These are phyloP conservation scores for Reticulomyxa filosa DNA, from an alignment of 78 protist genomes.

Conservation along the genomic window DNA sequence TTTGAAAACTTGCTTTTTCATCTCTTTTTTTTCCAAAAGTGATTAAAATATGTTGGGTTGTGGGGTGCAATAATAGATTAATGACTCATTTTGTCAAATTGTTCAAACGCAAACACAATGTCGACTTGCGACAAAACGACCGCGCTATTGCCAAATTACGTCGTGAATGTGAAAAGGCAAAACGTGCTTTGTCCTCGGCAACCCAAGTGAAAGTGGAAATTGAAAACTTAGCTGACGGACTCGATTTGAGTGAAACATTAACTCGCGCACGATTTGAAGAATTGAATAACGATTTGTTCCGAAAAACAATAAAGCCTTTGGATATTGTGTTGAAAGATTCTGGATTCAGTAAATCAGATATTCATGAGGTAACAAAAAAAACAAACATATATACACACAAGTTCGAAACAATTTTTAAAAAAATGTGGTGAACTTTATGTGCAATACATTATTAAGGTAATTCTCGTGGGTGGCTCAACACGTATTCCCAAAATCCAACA, in stretches of 20 bases:
- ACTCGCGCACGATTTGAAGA: slow-evolving; percentile 98
- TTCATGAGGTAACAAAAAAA: slow-evolving; percentile 78
- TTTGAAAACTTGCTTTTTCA: neutral
- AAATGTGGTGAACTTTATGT: no score
- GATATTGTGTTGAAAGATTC: slow-evolving; percentile 69
- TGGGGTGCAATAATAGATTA: slow-evolving; percentile 27
- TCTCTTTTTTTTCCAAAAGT: neutral
- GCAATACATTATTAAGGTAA: slow-evolving; percentile 23
- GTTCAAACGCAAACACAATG: slow-evolving; percentile 44
- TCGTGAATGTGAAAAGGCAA: slow-evolving; percentile 81
- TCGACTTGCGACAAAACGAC: slow-evolving; percentile 50
- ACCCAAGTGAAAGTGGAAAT: slow-evolving; percentile 65
- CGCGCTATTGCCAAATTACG: slow-evolving; percentile 68
- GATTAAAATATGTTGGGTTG: neutral
- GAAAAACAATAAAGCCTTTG: slow-evolving; percentile 71
- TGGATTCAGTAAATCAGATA: slow-evolving; percentile 50
- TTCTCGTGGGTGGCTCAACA: slow-evolving; percentile 96
- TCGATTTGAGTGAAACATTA: slow-evolving; percentile 71
- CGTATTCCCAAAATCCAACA: slow-evolving; percentile 93
- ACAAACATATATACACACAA: no score
- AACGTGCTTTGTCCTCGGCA: slow-evolving; percentile 64
- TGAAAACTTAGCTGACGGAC: slow-evolving; percentile 81
- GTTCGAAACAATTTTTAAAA: no score
- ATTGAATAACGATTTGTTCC: slow-evolving; percentile 84
- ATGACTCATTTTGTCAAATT: slow-evolving; percentile 56